These are phyloP conservation scores for Starmerella powellii DNA, from an alignment of 805 yeast genomes.

Conservation along the genomic window DNA sequence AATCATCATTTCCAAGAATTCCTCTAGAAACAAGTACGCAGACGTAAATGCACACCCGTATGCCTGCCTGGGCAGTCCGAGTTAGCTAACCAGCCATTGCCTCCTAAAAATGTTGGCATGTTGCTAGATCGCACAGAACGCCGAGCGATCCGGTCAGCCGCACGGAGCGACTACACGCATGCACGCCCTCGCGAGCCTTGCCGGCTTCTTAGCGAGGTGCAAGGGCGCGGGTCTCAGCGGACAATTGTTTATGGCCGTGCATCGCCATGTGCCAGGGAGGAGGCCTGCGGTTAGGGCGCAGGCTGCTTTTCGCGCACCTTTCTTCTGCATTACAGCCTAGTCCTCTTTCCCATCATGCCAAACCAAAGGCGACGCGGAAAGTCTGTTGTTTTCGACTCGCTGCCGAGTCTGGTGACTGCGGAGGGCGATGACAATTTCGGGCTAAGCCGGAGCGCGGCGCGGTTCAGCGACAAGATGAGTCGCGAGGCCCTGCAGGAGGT, in stretches of 20 bases:
- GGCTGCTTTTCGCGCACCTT: not conserved
- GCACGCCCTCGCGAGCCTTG: no score
- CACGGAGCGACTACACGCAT: no score
- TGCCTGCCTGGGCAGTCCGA: no score
- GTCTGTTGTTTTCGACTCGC: slow-evolving; percentile 20
- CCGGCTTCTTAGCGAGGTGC: no score
- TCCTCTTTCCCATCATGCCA: slow-evolving; percentile 4
- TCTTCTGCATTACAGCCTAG: not conserved
- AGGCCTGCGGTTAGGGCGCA: not conserved
- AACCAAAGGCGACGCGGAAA: slow-evolving; percentile 21
- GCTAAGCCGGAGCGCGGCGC: slow-evolving; percentile 4
- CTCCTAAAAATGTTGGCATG: no score
- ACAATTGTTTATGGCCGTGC: not conserved
- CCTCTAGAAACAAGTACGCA: no score
- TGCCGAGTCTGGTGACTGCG: slow-evolving; percentile 21
- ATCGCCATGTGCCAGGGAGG: slow-evolving; percentile 2
- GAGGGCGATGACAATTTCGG: slow-evolving; percentile 15
- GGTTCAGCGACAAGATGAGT: slow-evolving; percentile 14
- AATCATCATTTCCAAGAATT: no score
- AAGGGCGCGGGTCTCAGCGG: no score
- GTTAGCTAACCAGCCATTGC: no score
- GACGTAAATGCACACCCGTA: no score
- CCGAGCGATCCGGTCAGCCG: no score
- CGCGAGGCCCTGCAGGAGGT: slow-evolving; percentile 22
- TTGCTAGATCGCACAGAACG: no score